Conservation (phyloP, 306 rosid species). For the Acacia acuminata region DNA sequence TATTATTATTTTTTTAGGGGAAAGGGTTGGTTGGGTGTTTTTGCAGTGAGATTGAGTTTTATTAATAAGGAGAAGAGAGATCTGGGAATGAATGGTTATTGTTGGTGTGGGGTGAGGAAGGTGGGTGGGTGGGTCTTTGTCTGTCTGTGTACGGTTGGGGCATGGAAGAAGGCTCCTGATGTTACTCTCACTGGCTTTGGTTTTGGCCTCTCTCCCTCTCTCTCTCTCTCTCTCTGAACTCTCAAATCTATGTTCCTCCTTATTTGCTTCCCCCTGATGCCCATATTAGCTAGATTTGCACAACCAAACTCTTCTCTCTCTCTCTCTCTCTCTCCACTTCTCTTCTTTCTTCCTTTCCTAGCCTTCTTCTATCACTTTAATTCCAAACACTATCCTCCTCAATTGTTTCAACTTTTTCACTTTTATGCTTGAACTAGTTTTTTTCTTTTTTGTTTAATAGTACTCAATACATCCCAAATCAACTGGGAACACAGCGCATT, state of each 20-base stretch:
- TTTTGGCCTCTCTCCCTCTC: neutral
- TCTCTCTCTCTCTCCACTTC: slow-evolving; percentile 13
- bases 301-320: slow-evolving; percentile 39
- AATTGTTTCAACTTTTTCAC: neutral
- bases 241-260: neutral
- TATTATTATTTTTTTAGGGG: neutral
- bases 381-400: neutral
- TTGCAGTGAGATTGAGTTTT: neutral
- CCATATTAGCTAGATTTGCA: slow-evolving; percentile 66
- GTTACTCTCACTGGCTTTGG: neutral
- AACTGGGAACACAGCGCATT: too few relatives aligned
- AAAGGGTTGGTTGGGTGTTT: neutral
- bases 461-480: too few relatives aligned
- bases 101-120: slow-evolving; percentile 9
- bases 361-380: slow-evolving; percentile 28
- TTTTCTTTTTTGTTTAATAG: too few relatives aligned
- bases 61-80: neutral
- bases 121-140: neutral
- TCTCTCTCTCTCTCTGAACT: slow-evolving; percentile 8
- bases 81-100: slow-evolving; percentile 34
- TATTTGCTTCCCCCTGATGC: slow-evolving; percentile 32
- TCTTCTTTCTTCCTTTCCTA: slow-evolving; percentile 35
- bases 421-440: too few relatives aligned
- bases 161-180: neutral
- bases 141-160: slow-evolving; percentile 28